Base-by-base conservation (phyloP, 1,284 basidiomycete genomes). In the Irpex sp. region DNA sequence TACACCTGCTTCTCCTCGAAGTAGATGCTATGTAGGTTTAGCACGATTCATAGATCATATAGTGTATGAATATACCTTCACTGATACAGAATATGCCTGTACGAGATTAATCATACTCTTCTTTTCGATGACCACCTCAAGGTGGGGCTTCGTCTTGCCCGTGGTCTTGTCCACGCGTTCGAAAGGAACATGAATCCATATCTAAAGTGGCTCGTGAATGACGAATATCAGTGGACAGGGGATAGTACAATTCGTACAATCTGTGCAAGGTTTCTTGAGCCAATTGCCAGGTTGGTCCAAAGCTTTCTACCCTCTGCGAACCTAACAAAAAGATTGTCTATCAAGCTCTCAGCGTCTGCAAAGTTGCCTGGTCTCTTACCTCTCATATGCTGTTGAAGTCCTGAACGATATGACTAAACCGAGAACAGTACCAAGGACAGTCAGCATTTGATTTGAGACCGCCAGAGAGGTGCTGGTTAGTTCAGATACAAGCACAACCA, bases 41-140 rank as follows among this genome's bases (percentile, higher is more conserved):
- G 17, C 6, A 7, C 31, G 9, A 50, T 21, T 39, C 19, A 3
- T 8, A 31, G 19, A 37, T 4, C 9, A n/a, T 19, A 17, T 33
- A 15, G 21, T 36, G 11, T 19, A 26, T 37, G 9, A 50, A 57
- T 67, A 8, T 67, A 84, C 83, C 78, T 88, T 88, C 46, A 86
- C 80, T 5, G 86, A 75, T 3, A 87, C 85, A 5, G 84, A 79
- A 68, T 83, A 90, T 1, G 84, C 89, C 72, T 89, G 83, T 26
- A 83, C 84, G 63, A 92, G 75, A 71, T 89, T 88, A 63, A 91
- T 81, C 80, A 90, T 86, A 7, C 85, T 85, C 74, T 87, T 88
- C 76, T 90, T 91, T 76, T 92, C 89, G 37, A 90, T 82, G 1
- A 84, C 74, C 26, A 79, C 79, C 68, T 83, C 77, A 26, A 86